These are phyloP conservation scores for Endotrypanum monterogeii DNA, from an alignment of 208 protist genomes.

Conservation along the genomic window DNA sequence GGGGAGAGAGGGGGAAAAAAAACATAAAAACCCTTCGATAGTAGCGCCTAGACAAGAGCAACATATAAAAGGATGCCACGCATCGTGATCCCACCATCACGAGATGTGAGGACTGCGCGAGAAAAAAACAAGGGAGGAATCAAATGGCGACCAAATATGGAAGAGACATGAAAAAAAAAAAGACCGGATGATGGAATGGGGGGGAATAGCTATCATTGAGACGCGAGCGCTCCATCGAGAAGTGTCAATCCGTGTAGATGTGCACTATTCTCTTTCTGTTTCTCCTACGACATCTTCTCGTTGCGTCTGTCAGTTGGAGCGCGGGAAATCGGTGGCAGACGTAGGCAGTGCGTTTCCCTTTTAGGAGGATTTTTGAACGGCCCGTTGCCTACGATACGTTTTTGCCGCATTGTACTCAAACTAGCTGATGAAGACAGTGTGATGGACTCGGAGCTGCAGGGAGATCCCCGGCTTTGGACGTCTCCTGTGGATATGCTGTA, in stretches of 20 bases:
- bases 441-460: conserved; percentile 5
- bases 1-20: not conserved
- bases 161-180: not conserved
- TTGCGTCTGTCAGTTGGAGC: conserved; percentile 7
- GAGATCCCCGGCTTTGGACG: conserved; percentile 10
- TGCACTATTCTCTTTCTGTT: not conserved
- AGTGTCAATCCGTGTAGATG: not conserved
- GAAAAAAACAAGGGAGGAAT: not conserved
- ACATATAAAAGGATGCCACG: not conserved
- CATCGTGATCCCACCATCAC: not conserved
- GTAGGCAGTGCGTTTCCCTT: conserved; percentile 2
- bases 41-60: not conserved
- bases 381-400: not conserved
- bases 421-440: conserved; percentile 11
- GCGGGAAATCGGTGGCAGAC: conserved; percentile 23
- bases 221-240: not conserved
- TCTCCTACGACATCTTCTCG: conserved; percentile 7
- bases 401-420: conserved; percentile 2
- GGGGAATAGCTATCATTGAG: no score
- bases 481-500: conserved; percentile 14
- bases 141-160: not conserved
- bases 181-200: no score
- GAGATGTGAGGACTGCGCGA: not conserved
- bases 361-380: not conserved
- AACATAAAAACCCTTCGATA: not conserved